Evolutionary conservation across 306 rosid genomes (phyloP), one percentile per base, ranked within the genome.

Genomic region (Acacia acuminata): DNA sequence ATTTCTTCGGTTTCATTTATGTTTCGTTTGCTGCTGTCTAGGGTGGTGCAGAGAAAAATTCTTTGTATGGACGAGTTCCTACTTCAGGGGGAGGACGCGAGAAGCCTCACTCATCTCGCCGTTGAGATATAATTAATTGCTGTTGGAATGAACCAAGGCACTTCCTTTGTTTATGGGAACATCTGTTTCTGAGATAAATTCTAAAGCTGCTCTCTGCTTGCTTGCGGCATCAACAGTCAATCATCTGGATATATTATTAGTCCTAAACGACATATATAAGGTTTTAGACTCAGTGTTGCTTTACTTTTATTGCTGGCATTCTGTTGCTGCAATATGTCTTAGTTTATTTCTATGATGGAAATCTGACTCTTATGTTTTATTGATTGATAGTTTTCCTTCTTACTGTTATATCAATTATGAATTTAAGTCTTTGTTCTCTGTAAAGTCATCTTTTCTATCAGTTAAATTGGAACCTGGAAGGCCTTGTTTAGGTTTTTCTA

Each of bases 71-170:
- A 14, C 85, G 81, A 0, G 89, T 92, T 60, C 73, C 95, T 80
- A 76, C 90, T 81, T 88, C 91, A 43, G 84, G 97, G 89, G 91
- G 95, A 82, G 91, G 85, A 64, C 87, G 84, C 4, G 96, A 92
- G 86, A 94, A 92, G 83, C 82, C 93, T 72, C 96, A 94, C 82
- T 75, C 73, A 82, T 84, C 76, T 76, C 96, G 94, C 69, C 97
- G 89, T 76, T 94, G 89, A 92, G 75, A 63, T 56, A 47, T 30
- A 48, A 85, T 82, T 74, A 84, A 70, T 74, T 63, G 79, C 84
- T 72, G 75, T 77, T 81, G 64, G 60, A 80, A 81, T 65, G 79
- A 87, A 81, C 76, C 67, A 55, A 81, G 82, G 69, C 84, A 17
- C 53, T 69, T 77, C 77, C 40, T 68, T 84, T 79, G 50, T 66